Conservation (phyloP, 2,329 filamentous ascomycete species). For the Macrophomina tecta region DNA sequence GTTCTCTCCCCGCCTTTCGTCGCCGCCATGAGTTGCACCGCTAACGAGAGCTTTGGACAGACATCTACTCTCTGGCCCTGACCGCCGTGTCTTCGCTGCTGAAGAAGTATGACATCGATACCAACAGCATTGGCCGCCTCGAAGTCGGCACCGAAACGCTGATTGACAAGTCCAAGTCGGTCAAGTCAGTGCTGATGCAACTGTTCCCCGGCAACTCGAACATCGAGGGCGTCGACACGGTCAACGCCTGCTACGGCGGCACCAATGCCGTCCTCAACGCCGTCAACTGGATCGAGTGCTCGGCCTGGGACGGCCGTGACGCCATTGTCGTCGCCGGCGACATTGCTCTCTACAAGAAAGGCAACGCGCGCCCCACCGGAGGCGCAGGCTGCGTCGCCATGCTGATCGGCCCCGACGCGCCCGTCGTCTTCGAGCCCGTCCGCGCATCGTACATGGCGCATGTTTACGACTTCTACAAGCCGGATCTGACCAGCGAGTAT, state of each 20-base stretch:
- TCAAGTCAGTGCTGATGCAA: conserved; percentile 62
- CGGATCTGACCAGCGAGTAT: conserved; percentile 60
- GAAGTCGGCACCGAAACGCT: conserved; percentile 61
- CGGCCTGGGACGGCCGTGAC: conserved; percentile 59
- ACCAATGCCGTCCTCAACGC: conserved; percentile 62
- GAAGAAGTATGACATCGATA: conserved; percentile 59
- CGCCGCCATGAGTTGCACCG: neutral
- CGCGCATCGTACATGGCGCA: conserved; percentile 59
- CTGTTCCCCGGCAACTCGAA: conserved; percentile 60
- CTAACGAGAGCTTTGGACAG: neutral
- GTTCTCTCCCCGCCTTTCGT: no score
- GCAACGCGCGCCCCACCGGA: conserved; percentile 58
- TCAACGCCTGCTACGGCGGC: conserved; percentile 62
- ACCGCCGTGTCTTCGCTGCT: conserved; percentile 59
- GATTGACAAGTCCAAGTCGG: conserved; percentile 62
- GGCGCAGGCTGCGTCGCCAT: conserved; percentile 61
- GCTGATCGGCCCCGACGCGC: conserved; percentile 59
- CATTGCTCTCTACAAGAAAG: conserved; percentile 62
- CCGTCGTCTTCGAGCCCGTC: conserved; percentile 56
- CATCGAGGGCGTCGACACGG: conserved; percentile 60
- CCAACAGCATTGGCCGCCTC: conserved; percentile 57
- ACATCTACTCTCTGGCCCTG: conserved; percentile 56
- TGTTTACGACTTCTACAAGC: conserved; percentile 63
- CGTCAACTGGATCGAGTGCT: conserved; percentile 61
- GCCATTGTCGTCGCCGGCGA: conserved; percentile 60